A percentile compares a stretch with the other conserved stretches of the same genome.
Evolutionary conservation across 768 basidiomycete species (phyloP).

Genomic region (Kwoniella newhampshirensis): DNA sequence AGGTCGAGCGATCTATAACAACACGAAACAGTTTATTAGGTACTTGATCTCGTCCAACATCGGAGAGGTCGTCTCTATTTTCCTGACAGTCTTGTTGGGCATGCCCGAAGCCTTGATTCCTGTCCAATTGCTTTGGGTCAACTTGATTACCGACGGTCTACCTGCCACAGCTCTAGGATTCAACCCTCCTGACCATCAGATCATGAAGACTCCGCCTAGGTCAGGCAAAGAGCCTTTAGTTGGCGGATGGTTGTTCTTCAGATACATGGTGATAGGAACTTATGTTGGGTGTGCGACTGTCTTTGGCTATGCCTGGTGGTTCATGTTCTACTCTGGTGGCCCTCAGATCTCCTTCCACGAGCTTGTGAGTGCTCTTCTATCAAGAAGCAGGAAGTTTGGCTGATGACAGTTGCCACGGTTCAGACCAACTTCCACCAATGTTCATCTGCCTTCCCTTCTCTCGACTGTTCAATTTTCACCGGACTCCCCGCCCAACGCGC

Average conservation of each 20-base stretch:
- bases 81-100: conserved; percentile 91
- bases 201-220: conserved; percentile 92
- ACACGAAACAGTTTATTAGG: conserved; percentile 99
- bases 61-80: conserved; percentile 91
- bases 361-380: conserved; percentile 69
- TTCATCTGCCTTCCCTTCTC: conserved; percentile 72
- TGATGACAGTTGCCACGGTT: background rate
- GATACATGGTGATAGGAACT: conserved; percentile 87
- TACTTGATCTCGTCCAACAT: conserved; percentile 97
- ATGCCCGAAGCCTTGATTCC: conserved; percentile 99
- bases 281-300: conserved; percentile 96
- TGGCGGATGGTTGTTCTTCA: conserved; percentile 89
- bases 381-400: conserved; percentile 1
- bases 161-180: conserved; percentile 97
- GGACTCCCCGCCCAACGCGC: conserved; percentile 80
- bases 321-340: conserved; percentile 82
- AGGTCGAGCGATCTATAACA: conserved; percentile 96
- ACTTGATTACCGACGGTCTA: conserved; percentile 88
- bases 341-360: conserved; percentile 93
- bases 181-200: conserved; percentile 88
- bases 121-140: conserved; percentile 97
- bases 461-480: conserved; percentile 95
- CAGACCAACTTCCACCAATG: conserved; percentile 98
- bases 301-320: conserved; percentile 99
- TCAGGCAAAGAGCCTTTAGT: conserved; percentile 87